Evolutionary conservation across 345 rosid genomes (phyloP).

Genomic region (Gynandropsis gynandra): DNA sequence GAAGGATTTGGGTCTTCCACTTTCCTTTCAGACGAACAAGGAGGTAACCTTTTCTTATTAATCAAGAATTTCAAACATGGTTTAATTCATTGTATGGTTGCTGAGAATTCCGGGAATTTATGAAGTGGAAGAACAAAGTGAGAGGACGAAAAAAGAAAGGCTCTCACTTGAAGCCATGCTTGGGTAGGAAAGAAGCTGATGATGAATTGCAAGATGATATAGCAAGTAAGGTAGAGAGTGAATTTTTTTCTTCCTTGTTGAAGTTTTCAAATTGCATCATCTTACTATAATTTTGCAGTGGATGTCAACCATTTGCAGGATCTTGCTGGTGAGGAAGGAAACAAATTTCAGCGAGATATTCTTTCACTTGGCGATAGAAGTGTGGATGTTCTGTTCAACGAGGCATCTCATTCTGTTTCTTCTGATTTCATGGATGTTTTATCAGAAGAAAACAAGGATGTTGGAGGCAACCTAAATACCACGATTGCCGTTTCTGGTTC

Average conservation of each 20-base stretch:
- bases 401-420: neutral
- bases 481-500: conserved; percentile 23
- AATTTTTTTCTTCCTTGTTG: conserved; percentile 40
- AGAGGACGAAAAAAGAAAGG: conserved; percentile 28
- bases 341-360: conserved; percentile 5
- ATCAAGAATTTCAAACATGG: neutral
- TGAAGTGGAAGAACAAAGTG: conserved; percentile 38
- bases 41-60: conserved; percentile 32
- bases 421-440: conserved; percentile 12
- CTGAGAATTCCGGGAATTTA: neutral
- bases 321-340: conserved; percentile 10
- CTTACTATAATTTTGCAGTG: conserved; percentile 50
- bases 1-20: conserved; percentile 71
- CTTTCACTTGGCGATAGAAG: neutral
- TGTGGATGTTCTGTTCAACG: conserved; percentile 1
- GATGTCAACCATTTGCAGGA: conserved; percentile 24
- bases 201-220: conserved; percentile 21
- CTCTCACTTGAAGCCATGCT: conserved; percentile 23
- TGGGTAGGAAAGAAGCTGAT: conserved; percentile 13
- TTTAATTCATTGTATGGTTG: neutral
- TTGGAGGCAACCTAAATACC: conserved; percentile 14
- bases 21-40: conserved; percentile 59
- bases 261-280: conserved; percentile 41
- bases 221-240: conserved; percentile 44
- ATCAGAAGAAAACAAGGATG: conserved; percentile 20